These are phyloP conservation scores for Globisporangium cederbergense DNA, from an alignment of 352 stramenopile species.

Conservation along the genomic window DNA sequence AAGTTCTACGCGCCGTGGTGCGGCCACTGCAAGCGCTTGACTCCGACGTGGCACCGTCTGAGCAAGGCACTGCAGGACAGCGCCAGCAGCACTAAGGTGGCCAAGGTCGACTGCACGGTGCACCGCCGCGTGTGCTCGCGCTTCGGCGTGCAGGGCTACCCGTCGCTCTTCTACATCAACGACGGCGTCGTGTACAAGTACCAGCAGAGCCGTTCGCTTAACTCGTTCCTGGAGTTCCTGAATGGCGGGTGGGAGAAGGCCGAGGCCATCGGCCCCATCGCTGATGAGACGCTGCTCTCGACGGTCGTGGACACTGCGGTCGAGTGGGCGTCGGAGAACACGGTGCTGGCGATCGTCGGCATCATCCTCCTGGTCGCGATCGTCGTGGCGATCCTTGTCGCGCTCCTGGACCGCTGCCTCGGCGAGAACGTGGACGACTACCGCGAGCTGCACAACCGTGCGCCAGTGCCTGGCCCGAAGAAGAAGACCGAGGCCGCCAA, in stretches of 20 bases:
- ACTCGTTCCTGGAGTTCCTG: constrained; percentile 66
- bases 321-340: constrained; percentile 72
- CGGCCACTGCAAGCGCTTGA: constrained; percentile 75
- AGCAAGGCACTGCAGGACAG: constrained; percentile 65
- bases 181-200: constrained; percentile 78
- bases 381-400: constrained; percentile 64
- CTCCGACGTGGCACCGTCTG: constrained; percentile 70
- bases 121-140: constrained; percentile 80
- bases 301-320: constrained; percentile 57
- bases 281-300: constrained; percentile 59
- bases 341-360: constrained; percentile 51
- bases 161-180: constrained; percentile 73
- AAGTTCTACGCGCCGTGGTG: constrained; percentile 85
- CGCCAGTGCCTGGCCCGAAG: constrained; percentile 27
- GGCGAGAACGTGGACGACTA: constrained; percentile 57
- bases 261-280: constrained; percentile 50
- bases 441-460: constrained; percentile 34
- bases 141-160: constrained; percentile 79
- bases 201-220: constrained; percentile 60
- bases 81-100: constrained; percentile 50
- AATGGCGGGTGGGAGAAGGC: constrained; percentile 53
- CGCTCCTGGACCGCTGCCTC: constrained; percentile 71
- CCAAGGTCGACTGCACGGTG: constrained; percentile 71
- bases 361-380: constrained; percentile 59
- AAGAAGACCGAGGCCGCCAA: constrained; percentile 22